Evolutionary conservation across 1,284 basidiomycete species (phyloP), one percentile per base, ranked within the genome.

Genomic region (Ceratobasidium sp.): DNA sequence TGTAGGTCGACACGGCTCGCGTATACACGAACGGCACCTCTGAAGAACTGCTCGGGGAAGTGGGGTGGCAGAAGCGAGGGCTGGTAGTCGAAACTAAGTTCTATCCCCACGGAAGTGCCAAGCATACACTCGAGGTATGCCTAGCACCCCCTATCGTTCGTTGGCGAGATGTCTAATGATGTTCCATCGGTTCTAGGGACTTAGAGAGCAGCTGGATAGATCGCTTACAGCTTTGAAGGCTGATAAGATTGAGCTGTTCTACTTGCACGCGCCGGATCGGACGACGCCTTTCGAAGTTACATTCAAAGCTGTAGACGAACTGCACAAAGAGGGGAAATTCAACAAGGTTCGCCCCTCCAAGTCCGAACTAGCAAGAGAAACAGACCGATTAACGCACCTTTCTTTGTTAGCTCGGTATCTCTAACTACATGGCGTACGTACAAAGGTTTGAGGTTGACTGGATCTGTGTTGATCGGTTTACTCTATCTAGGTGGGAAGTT

Each of bases 21-120:
- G 78, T 85, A 64, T 89, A 89, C 71, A 86, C 80, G 0, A 83
- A 84, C 27, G 87, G 87, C 4, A 89, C 87, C 0, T 86, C 88
- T 0, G 88, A 89, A 78, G 79, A 85, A 78, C 86, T 86, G 59
- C 41, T 44, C 48, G 19, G 50, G 11, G 69, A 73, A 62, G 69
- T 57, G 6, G 69, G 29, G 22, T 73, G 69, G 69, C 44, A 62
- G 27, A 63, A 66, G 33, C 47, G 59, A 14, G 24, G 50, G 41
- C 51, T 14, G 56, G 0, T 74, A 87, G 86, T 71, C 82, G n/a
- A 89, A 6, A 81, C 84, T 2, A 82, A 85, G 76, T 81, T 89
- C 24, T 79, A 87, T 66, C 80, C 88, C 48, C 80, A 81, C 74
- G 80, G 80, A 22, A 84, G 84, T 2, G 82, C 82, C 1, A 80